Evolutionary conservation across 2,329 filamentous ascomycete genomes (phyloP).

Genomic region (Aspergillus latus): DNA sequence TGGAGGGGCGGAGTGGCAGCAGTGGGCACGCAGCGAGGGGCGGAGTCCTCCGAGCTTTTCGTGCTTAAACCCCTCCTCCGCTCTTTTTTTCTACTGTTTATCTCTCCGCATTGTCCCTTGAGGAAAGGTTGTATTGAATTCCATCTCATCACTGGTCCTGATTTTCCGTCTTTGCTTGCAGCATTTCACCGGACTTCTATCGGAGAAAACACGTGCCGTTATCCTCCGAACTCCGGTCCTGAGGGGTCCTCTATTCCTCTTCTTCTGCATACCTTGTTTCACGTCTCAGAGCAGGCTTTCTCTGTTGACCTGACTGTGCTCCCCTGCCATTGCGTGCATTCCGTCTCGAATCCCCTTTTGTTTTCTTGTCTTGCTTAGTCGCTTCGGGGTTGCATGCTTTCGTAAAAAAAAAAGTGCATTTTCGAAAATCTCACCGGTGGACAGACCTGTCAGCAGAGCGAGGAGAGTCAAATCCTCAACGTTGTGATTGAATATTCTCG

Average conservation of each 20-base stretch:
- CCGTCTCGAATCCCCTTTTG: slow-evolving; percentile 6
- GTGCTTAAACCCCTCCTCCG: background rate
- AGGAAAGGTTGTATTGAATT: background rate
- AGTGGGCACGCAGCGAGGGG: slow-evolving; percentile 20
- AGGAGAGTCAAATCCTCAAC: background rate
- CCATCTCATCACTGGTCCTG: background rate
- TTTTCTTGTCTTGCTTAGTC: background rate
- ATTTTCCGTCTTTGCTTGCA: slow-evolving; percentile 10
- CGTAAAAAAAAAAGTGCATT: slow-evolving; percentile 3
- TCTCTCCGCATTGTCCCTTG: background rate
- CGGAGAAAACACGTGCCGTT: slow-evolving; percentile 28
- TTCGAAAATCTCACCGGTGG: slow-evolving; percentile 3
- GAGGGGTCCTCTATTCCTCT: background rate
- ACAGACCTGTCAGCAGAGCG: background rate
- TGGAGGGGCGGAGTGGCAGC: background rate
- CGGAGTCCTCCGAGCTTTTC: slow-evolving; percentile 2
- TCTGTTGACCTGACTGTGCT: slow-evolving; percentile 7
- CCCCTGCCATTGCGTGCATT: slow-evolving; percentile 5
- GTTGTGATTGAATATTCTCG: background rate
- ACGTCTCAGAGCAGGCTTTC: slow-evolving; percentile 10
- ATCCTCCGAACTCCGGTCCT: slow-evolving; percentile 30
- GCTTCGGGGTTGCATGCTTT: slow-evolving; percentile 6
- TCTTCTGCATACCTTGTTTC: slow-evolving; percentile 7
- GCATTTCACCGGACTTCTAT: background rate
- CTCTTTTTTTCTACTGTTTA: background rate